Base-by-base conservation (phyloP, 768 basidiomycete genomes). In the Podaxis rugospora region DNA sequence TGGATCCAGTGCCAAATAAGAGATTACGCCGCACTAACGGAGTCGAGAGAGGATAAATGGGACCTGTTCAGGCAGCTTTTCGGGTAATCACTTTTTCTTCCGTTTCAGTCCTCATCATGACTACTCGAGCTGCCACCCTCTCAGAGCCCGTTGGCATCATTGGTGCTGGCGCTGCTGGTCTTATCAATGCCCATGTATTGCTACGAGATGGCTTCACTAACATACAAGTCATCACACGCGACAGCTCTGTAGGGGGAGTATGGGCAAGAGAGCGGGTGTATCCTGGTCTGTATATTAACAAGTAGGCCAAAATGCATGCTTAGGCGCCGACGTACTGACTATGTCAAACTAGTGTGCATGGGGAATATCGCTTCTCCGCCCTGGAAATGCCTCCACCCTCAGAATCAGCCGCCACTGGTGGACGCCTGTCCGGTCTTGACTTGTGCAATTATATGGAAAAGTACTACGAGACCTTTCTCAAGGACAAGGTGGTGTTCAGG, bases 191-290 rank as follows among this genome's bases (percentile, higher is more conserved):
- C 1, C 74, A 87, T 40, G 78, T 79, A 10, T 76, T 88, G 4
- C 66, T 81, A 14, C 73, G 76, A 44, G 87, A 88, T 57, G 86
- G 86, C 0, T 88, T 88, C 68, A 70, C 68, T 5, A 65, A 80
- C 42, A 78, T 89, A 1, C 77, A 82, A 37, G 65, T 89, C 7
- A 67, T 88, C 32, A 82, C 86, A 18, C 74, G 80, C 21, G 87
- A 88, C 67, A 71, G 67, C 21, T 75, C 78, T 2, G 74, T 77
- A 1, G 87, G 87, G 21, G 87, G 87, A 1, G 80, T 83, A 1
- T 88, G 87, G 87, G 75, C 79, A 4, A 72, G 68, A n/a, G 76
- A 79, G 11, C 75, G 84, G 3, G 71, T 87, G 0, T 88, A 87
- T 69, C 80, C 83, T 0, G 82, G 81, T 3, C 69, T 88, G 4